Evolutionary conservation across 2,329 filamentous ascomycete species (phyloP), one percentile per base, ranked within the genome.

Genomic region (Purpureocillium lavendulum): DNA sequence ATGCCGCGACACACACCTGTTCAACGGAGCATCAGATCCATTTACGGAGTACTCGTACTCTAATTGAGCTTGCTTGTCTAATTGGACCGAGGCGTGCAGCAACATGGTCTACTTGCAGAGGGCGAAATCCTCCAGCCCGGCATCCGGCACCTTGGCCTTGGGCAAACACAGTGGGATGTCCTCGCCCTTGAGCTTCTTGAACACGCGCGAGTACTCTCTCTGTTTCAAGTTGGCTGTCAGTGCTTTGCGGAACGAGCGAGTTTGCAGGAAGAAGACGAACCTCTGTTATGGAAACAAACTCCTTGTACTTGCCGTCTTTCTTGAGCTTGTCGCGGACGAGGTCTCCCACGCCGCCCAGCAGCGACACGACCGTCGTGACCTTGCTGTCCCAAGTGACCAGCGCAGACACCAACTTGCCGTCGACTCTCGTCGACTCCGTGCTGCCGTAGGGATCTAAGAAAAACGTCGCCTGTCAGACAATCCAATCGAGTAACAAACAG

Each of bases 361-460:
- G 48, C 0, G 64, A 56, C 14, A 58, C 50, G 1, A 66, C 62
- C 0, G 62, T 67, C 9, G 61, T 61, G 7, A 67, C 49, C 40
- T 67, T 67, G 45, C 62, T 66, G 37, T 67, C 64, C 64, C 65
- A 67, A 1, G 61, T 64, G 3, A 67, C 50, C 5, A 67, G 56
- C 2, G 60, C 58, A 1, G 62, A 64, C 14, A 64, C 57, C 0
- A 54, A 51, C 10, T 58, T 53, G 9, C 65, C 64, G 36, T 67
- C 63, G 2, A 62, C 45, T 13, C 60, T 51, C 5, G 59, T 59
- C 2, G 61, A 60, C 45, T 67, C 65, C 2, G 62, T 65, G 48
- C 61, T 66, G 10, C 64, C 64, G 16, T 62, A 66, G 0, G 56
- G 55, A 40, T 62, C 60, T 62, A 12, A 7, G n/a, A 12, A 26